These are phyloP conservation scores for Fomitopsis betulina DNA, from an alignment of 1,284 basidiomycete genomes.

Conservation along the genomic window DNA sequence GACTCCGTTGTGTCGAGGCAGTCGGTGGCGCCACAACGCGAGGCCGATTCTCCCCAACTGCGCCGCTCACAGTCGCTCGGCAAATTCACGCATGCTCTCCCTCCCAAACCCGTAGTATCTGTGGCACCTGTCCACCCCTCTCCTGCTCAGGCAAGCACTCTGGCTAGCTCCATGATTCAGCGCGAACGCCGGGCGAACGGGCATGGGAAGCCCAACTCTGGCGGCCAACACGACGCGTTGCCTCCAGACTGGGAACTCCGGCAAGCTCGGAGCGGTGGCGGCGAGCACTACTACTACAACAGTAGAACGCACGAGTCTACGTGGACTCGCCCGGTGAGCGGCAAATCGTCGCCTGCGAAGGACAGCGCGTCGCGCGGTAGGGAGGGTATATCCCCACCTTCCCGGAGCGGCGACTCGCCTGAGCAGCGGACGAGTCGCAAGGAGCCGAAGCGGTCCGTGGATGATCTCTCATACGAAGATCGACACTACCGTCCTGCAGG, in stretches of 20 bases:
- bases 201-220: conserved; percentile 18
- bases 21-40: conserved; percentile 20
- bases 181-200: conserved; percentile 34
- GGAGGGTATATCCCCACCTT: conserved; percentile 14
- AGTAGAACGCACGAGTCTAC: conserved; percentile 50
- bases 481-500: conserved; percentile 55
- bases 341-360: conserved; percentile 22
- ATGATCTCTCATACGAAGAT: conserved; percentile 46
- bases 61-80: conserved; percentile 32
- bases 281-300: conserved; percentile 57
- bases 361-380: conserved; percentile 11
- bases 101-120: conserved; percentile 62
- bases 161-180: conserved; percentile 32
- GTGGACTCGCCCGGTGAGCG: conserved; percentile 39
- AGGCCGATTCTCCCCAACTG: conserved; percentile 20
- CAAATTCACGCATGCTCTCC: conserved; percentile 58
- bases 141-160: conserved; percentile 49
- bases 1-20: conserved; percentile 13
- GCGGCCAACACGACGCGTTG: conserved; percentile 34
- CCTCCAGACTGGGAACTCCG: conserved; percentile 62
- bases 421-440: conserved; percentile 12
- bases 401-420: conserved; percentile 9
- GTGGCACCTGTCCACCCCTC: conserved; percentile 50
- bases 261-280: conserved; percentile 40
- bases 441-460: conserved; percentile 20